These are phyloP conservation scores for Amphirosellinia nigrospora DNA, from an alignment of 495 filamentous ascomycete genomes.

Conservation along the genomic window DNA sequence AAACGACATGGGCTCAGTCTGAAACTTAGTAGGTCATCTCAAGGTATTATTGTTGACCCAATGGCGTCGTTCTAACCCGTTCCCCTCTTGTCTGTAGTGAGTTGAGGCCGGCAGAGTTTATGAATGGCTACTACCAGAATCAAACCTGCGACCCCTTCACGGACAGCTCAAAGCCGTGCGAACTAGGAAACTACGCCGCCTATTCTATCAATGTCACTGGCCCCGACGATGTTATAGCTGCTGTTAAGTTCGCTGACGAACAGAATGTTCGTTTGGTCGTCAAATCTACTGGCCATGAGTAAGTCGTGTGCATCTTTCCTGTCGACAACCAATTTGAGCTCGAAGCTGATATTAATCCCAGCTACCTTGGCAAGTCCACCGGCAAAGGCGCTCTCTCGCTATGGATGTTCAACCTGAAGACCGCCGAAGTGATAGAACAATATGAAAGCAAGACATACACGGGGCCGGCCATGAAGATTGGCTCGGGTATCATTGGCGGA, in stretches of 20 bases:
- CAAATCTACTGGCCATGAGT: conserved; percentile 51
- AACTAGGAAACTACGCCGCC: conserved; percentile 57
- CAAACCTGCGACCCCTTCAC: conserved; percentile 63
- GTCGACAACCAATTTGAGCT: not conserved
- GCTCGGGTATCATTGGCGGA: conserved; percentile 57
- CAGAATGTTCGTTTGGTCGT: conserved; percentile 47
- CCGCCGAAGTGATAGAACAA: conserved; percentile 40
- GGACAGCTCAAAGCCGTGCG: conserved; percentile 50
- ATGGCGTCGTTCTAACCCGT: not conserved
- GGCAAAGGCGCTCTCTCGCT: conserved; percentile 61
- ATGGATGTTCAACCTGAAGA: conserved; percentile 65
- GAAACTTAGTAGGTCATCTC: not conserved
- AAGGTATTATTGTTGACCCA: not conserved
- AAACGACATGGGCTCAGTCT: not conserved
- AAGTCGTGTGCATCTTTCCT: conserved; percentile 6
- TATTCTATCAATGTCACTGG: conserved; percentile 58
- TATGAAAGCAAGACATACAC: conserved; percentile 43
- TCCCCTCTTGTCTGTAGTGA: not conserved
- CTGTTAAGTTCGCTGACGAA: conserved; percentile 50
- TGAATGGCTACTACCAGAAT: conserved; percentile 55
- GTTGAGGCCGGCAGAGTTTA: conserved; percentile 38
- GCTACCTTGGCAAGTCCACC: conserved; percentile 46
- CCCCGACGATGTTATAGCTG: conserved; percentile 42
- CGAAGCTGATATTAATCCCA: conserved; percentile 3
- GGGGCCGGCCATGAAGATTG: conserved; percentile 57